A percentile compares a stretch with the other conserved stretches of the same genome.
These are phyloP conservation scores for Beauveria rudraprayagi DNA, from an alignment of 2,329 filamentous ascomycete genomes.

Conservation along the genomic window DNA sequence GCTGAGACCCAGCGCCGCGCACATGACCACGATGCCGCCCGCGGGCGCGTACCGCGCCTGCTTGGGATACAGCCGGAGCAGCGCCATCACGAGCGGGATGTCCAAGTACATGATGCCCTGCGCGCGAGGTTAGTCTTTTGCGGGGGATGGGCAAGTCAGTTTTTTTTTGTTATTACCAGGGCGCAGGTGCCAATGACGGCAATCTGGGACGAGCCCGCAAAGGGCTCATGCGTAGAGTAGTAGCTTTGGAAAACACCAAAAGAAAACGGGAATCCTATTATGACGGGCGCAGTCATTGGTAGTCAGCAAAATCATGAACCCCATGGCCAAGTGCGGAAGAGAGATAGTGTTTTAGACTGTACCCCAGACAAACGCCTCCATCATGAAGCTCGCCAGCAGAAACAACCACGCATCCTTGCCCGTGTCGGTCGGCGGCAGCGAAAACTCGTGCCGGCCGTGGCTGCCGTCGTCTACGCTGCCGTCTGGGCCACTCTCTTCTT, in stretches of 20 bases:
- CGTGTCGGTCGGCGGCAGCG: conserved; percentile 22
- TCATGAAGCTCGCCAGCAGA: conserved; percentile 22
- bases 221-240: conserved; percentile 53
- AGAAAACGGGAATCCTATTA: conserved; percentile 55
- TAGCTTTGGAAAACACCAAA: conserved; percentile 67
- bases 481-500: neutral
- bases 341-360: neutral
- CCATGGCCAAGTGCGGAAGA: too few relatives aligned
- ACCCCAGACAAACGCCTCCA: conserved; percentile 29
- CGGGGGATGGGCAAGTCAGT: too few relatives aligned
- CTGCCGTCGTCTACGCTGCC: neutral
- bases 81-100: conserved; percentile 38
- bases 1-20: conserved; percentile 40
- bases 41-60: conserved; percentile 35
- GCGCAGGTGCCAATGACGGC: conserved; percentile 58
- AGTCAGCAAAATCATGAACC: neutral
- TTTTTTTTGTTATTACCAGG: conserved; percentile 30
- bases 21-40: conserved; percentile 42
- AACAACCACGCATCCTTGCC: conserved; percentile 29
- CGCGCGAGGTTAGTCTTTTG: neutral
- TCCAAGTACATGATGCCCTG: conserved; percentile 49
- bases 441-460: conserved; percentile 13
- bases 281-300: too few relatives aligned
- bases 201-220: conserved; percentile 45
- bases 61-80: conserved; percentile 35